Base-by-base conservation (phyloP, 1,139 yeast species). In the Wickerhamomyces sp. region DNA sequence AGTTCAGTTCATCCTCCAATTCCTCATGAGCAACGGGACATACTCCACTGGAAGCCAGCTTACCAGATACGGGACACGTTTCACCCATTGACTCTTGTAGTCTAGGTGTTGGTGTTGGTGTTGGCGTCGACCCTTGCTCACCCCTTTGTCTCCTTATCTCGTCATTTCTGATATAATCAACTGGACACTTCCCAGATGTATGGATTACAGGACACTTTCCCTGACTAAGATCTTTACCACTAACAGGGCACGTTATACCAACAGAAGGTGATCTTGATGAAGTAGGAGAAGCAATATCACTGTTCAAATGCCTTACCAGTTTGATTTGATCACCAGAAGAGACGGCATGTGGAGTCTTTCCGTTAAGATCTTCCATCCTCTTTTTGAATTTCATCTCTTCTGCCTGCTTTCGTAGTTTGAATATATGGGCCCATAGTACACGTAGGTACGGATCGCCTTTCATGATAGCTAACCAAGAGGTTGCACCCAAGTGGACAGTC, bases 381-480 rank as follows among this genome's bases (percentile, higher is more conserved):
- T 34, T 44, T 26, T 42, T 49, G 42, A 45, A 51, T 40, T 57
- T 57, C 45, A 48, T 41, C 37, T 55, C 55, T 42, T 58, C 62
- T 9, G 67, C 60, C 44, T 73, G 76, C 47, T 72, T 76, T 50
- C 79, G 64, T 50, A 75, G 62, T 43, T 71, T 72, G 48, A 75
- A 66, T 23, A 75, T 73, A 53, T 75, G 78, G 31, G 74, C 68
- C 80, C 80, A 75, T 26, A 75, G 55, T 37, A 75, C 71, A 45
- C 75, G 69, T 40, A 75, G 57, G 52, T 74, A 75, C 4, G 77
- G 73, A 52, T 75, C 80, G 52, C 78, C 77, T 53, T 75, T 71
- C 66, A 75, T 75, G 30, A 75, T 68, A 29, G 78, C 77, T 53
- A 75, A 59, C 78, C 79, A 75, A 30, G 78, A 76, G 5, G 78